phyloP scores from a whole-genome alignment of 116 monocot species.

The Cymodocea nodosa region DNA sequence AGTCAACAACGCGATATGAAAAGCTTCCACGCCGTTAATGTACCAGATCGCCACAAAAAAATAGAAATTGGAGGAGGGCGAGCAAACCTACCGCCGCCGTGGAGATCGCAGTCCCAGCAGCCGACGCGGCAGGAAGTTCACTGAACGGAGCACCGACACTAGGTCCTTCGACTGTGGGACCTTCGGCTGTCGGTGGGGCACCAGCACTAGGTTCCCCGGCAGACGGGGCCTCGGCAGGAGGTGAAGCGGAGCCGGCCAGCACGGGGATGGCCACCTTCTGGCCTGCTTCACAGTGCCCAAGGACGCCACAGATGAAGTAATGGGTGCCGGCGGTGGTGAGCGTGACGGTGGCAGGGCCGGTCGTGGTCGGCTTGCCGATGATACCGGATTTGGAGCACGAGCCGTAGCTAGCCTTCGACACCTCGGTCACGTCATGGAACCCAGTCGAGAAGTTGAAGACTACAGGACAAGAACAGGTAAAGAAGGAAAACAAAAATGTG shows the following conservation, averaged over 20 bases:
- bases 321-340: conserved; percentile 11
- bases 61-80: neutral
- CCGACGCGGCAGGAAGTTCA: neutral
- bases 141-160: neutral
- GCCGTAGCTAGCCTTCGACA: conserved; percentile 12
- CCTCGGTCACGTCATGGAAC: conserved; percentile 18
- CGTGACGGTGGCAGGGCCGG: conserved; percentile 13
- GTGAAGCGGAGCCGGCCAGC: neutral
- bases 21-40: too few relatives aligned
- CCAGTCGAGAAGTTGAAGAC: conserved; percentile 23
- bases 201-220: too few relatives aligned
- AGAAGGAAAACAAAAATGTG: too few relatives aligned
- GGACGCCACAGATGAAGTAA: conserved; percentile 28
- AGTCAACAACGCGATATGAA: too few relatives aligned
- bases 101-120: neutral
- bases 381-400: conserved; percentile 5
- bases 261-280: conserved; percentile 29
- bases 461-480: too few relatives aligned
- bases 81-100: neutral
- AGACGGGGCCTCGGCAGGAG: too few relatives aligned
- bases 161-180: neutral
- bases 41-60: too few relatives aligned
- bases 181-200: too few relatives aligned
- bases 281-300: conserved; percentile 14
- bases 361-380: conserved; percentile 1